These are phyloP conservation scores for Trypanosoma boissoni DNA, from an alignment of 208 protist species.

Conservation along the genomic window DNA sequence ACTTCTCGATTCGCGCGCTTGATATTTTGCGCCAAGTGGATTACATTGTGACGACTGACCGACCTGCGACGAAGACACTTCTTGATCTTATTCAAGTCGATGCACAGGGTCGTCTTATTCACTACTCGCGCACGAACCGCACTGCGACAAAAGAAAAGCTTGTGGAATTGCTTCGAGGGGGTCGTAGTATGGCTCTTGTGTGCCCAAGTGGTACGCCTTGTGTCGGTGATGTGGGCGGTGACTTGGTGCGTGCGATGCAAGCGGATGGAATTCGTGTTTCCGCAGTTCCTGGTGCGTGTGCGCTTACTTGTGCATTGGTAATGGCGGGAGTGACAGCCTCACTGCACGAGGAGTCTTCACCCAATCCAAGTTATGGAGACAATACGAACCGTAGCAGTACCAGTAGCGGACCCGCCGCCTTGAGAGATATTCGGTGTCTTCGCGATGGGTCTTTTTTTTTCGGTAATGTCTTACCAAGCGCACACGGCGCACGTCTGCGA, in stretches of 20 bases:
- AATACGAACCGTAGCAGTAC: too few species aligned
- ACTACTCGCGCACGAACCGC: constrained; percentile 77
- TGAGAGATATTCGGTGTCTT: constrained; percentile 20
- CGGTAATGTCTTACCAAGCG: constrained; percentile 75
- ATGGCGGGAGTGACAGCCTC: constrained; percentile 71
- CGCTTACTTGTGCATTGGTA: constrained; percentile 73
- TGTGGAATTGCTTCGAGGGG: constrained; percentile 79
- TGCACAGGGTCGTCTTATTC: constrained; percentile 78
- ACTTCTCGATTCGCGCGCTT: constrained; percentile 83
- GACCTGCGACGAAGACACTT: constrained; percentile 76
- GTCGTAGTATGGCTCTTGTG: constrained; percentile 88
- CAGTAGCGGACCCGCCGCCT: background rate
- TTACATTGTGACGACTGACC: constrained; percentile 87
- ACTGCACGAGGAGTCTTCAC: constrained; percentile 46
- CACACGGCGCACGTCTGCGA: constrained; percentile 57
- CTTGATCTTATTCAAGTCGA: constrained; percentile 83
- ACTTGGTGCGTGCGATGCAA: constrained; percentile 84
- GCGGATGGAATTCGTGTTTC: constrained; percentile 73
- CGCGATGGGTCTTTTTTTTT: constrained; percentile 86
- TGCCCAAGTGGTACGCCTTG: constrained; percentile 87
- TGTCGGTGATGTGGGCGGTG: constrained; percentile 78
- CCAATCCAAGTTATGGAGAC: too few species aligned
- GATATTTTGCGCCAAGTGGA: constrained; percentile 83
- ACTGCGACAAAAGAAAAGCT: constrained; percentile 66
- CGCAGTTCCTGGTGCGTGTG: constrained; percentile 76